Evolutionary conservation across 2,329 filamentous ascomycete species (phyloP), one percentile per base, ranked within the genome.

Genomic region (Nemania sp.): DNA sequence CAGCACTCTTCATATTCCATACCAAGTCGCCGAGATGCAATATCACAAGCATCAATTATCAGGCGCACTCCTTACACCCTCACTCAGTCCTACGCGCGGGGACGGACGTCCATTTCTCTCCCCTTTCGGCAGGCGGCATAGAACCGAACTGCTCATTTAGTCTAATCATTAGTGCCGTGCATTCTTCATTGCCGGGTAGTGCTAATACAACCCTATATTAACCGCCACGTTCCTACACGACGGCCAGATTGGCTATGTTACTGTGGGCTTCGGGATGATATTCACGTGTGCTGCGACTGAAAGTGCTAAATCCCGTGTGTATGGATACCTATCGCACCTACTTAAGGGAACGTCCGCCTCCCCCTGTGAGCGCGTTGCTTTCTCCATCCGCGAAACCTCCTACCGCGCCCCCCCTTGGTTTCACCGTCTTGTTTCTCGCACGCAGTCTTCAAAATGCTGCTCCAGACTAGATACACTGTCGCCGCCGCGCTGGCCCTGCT

Each of bases 101-200:
- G n/a, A 29, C 25, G 25, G 12, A 43, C 3, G 54, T 15, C 39
- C n/a, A 61, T 61, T 45, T 50, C 5, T 61, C n/a, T 45, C 59
- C 39, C 37, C 51, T 58, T 48, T 20, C 37, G 54, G 17, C 17
- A 37, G 43, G 34, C 18, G 32, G 7, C 18, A 37, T 37, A 21
- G 17, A 43, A n/a, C 59, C 54, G 59, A 61, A 46, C 54, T 54
- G n/a, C 59, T 49, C 49, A 49, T 53, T 61, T 43, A 20, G 54
- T 53, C 50, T 45, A 12, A n/a, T n/a, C 25, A 29, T 20, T 13
- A 29, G 42, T 5, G 25, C 49, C 39, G 25, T 35, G 53, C 25
- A 3, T 11, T n/a, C 25, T 54, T 51, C 29, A 49, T 57, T 20
- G 40, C 60, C 57, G 57, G 57, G 54, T 60, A 60, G 60, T 63